Conservation (phyloP, 495 filamentous ascomycete species). For the Trichoderma gamsii region DNA sequence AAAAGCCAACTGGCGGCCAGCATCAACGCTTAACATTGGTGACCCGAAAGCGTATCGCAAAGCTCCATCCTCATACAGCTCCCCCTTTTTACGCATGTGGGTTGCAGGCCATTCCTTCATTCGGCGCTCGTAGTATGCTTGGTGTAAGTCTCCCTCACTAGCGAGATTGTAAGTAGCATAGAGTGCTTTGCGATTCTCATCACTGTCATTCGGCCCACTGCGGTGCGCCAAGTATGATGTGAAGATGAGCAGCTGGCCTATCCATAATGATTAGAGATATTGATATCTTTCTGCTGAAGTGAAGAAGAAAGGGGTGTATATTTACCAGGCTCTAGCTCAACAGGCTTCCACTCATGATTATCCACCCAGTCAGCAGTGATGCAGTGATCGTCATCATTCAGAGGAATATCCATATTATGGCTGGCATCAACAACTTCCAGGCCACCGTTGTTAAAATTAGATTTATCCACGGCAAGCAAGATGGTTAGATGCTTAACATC, state of each 20-base stretch:
- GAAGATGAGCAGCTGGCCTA: constrained; percentile 40
- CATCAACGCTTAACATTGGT: constrained; percentile 38
- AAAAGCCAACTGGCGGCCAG: constrained; percentile 20
- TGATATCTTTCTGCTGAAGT: background rate
- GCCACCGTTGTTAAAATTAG: constrained; percentile 37
- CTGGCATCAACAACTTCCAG: constrained; percentile 41
- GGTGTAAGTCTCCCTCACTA: constrained; percentile 37
- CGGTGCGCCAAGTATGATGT: constrained; percentile 42
- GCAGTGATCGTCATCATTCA: constrained; percentile 34
- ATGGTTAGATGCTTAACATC: constrained; percentile 43
- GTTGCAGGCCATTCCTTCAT: constrained; percentile 39
- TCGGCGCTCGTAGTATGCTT: constrained; percentile 40
- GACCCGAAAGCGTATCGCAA: constrained; percentile 37
- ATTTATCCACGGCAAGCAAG: constrained; percentile 37
- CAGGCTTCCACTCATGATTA: constrained; percentile 35
- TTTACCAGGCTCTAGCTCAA: constrained; percentile 35
- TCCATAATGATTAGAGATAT: background rate
- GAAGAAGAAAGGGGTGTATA: background rate
- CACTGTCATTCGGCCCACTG: constrained; percentile 36
- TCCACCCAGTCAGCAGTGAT: constrained; percentile 37
- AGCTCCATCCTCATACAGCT: constrained; percentile 35
- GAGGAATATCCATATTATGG: constrained; percentile 35
- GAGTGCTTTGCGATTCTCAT: constrained; percentile 35
- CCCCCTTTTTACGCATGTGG: constrained; percentile 36
- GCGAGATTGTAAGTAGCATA: constrained; percentile 44